Base-by-base conservation (phyloP, 1,139 yeast species). In the Entelexis sorbosivorans region DNA sequence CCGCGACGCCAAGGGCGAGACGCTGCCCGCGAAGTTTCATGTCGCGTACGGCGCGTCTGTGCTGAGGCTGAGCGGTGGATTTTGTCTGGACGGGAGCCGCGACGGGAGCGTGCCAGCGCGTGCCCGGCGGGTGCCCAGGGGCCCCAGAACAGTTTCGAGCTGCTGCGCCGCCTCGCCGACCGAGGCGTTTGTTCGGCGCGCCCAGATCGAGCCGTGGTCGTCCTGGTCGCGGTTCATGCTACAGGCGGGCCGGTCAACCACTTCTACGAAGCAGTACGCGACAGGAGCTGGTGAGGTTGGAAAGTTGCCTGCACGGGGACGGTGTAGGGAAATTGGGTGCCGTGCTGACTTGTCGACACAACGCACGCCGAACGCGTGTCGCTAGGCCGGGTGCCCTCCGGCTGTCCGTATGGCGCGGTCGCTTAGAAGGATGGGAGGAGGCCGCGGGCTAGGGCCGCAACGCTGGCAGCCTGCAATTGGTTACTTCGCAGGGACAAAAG, bases 91-190 rank as follows among this genome's bases (percentile, higher is more conserved):
- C 44, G 59, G 59, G 22, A 69, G 62, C 40, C 73, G 58, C 33
- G 73, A 69, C 14, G 74, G 74, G 45, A 71, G 61, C 31, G 74
- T 71, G 16, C 74, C 75, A 5, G 75, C 74, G 46, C 75, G 63
- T 2, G 74, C 70, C 22, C 74, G 65, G 48, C 54, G 56, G 43
- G 49, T 53, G 43, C 34, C 49, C 34, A 46, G 39, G 5, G 48
- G 36, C 36, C 47, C 52, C 26, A 52, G 32, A 10, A 40, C 44
- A 19, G 42, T 32, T 20, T 45, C 51, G 29, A 44, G 38, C 38
- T 34, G 40, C 33, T 44, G 38, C 33, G 47, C 33, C 31, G 40
- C 33, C 19, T n/a, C 38, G 42, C 7, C 10, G 14, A 42, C 24
- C n/a, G 47, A 49, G 13, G 36, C 39, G 14, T 40, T 26, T 11